Base-by-base conservation (phyloP, 768 basidiomycete genomes). In the Mrakia frigida region DNA sequence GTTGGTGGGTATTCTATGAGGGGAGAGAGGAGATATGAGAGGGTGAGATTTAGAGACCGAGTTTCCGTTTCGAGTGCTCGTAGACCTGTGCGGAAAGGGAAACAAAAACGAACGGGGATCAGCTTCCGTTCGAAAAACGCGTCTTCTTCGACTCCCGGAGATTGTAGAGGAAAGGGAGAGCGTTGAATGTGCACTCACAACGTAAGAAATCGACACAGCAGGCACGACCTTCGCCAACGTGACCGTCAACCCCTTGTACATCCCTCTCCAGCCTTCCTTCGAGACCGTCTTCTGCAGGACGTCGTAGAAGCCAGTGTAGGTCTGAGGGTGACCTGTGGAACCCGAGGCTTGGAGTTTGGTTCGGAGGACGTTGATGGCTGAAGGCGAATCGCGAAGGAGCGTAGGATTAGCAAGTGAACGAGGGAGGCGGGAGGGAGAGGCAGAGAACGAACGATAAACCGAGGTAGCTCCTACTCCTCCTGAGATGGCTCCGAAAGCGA, bases 271-370 rank as follows among this genome's bases (percentile, higher is more conserved):
- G 0, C 96, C 94, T 80, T 96, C 95, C 33, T 88, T 87, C 74
- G 87, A 86, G 83, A 91, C 90, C 35, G 94, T 97, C 83, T 90
- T 91, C 60, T 85, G 82, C 33, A 88, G 87, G 16, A 97, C 96
- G 82, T 98, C 96, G 84, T 87, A 84, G 72, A 93, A 89, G n/a
- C 95, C 93, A 3, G 87, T 88, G 83, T 99, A 99, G 13, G 86
- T 87, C 80, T 96, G 90, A 6, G 95, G 96, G 82, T 98, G 97
- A 0, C 96, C 95, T 0, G 93, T 88, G 0, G 94, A 97, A 1
- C 97, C 97, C 5, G 94, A 95, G 3, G 97, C 97, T 83, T 99
- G 97, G 78, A 98, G 84, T 71, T 96, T 89, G 28, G 97, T 99
- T 59, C 97, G 89, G 39, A 99, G 90, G 31, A 98, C 87, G 77